These are phyloP conservation scores for Penicillium fimorum DNA, from an alignment of 495 filamentous ascomycete genomes.

Conservation along the genomic window DNA sequence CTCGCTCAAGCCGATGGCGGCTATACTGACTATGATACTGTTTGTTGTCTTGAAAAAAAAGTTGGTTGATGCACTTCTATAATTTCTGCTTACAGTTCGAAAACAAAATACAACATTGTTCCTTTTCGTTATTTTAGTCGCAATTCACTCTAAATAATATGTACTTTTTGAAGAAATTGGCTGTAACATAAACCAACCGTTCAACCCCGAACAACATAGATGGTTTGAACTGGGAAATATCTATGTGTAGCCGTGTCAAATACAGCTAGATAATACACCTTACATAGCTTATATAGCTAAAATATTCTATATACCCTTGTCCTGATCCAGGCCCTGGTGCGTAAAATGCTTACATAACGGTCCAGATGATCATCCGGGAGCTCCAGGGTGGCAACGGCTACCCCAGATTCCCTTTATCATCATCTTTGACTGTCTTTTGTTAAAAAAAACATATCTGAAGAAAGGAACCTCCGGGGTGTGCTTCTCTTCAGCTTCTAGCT, in stretches of 20 bases:
- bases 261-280: too few relatives aligned
- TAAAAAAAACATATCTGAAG: background rate
- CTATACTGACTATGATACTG: conserved; percentile 6
- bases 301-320: too few relatives aligned
- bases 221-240: too few relatives aligned
- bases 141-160: background rate
- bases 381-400: background rate
- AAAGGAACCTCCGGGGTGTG: background rate
- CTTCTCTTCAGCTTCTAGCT: conserved; percentile 2
- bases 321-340: too few relatives aligned
- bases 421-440: background rate
- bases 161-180: too few relatives aligned
- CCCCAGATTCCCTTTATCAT: conserved; percentile 1
- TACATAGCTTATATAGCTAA: too few relatives aligned
- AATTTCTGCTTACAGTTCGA: background rate
- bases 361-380: background rate
- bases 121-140: background rate
- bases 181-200: too few relatives aligned
- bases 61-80: background rate
- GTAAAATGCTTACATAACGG: background rate
- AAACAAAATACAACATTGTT: background rate
- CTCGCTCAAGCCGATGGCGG: background rate
- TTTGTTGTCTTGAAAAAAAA: background rate
- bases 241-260: too few relatives aligned
- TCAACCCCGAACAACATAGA: background rate